phyloP scores from a whole-genome alignment of 495 filamentous ascomycete species.

The Amphirosellinia nigrospora region DNA sequence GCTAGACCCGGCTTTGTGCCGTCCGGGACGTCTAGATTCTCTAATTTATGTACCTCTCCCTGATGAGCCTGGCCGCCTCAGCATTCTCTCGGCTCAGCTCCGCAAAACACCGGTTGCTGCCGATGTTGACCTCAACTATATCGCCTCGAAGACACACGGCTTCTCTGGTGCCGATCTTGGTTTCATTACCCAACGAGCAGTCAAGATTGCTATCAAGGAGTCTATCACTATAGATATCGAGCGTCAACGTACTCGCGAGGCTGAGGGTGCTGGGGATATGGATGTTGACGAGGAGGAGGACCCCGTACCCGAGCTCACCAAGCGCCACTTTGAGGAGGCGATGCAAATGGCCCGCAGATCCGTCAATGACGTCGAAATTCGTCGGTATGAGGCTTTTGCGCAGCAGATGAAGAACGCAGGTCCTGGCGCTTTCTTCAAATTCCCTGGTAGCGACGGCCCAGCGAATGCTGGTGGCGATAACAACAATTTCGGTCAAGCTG shows the following conservation, averaged over 20 bases:
- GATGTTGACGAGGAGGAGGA: constrained; percentile 88
- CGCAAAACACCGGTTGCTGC: constrained; percentile 93
- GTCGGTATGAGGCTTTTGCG: constrained; percentile 96
- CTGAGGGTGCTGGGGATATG: constrained; percentile 78
- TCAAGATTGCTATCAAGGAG: constrained; percentile 99
- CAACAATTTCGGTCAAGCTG: constrained; percentile 73
- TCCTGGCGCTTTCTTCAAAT: constrained; percentile 95
- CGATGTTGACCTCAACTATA: constrained; percentile 88
- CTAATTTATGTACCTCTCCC: constrained; percentile 97
- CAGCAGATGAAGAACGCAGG: constrained; percentile 98
- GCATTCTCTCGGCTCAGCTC: constrained; percentile 94
- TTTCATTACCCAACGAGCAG: constrained; percentile 97
- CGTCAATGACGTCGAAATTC: constrained; percentile 94
- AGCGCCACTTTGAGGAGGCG: constrained; percentile 97
- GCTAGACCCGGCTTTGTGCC: constrained; percentile 95
- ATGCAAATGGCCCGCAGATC: constrained; percentile 93
- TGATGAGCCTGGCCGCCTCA: constrained; percentile 82
- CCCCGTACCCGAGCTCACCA: constrained; percentile 94
- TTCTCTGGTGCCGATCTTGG: constrained; percentile 99
- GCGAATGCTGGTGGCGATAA: constrained; percentile 54
- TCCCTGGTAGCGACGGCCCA: constrained; percentile 67
- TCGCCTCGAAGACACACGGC: constrained; percentile 95
- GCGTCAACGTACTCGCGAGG: constrained; percentile 84
- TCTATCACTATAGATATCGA: constrained; percentile 90
- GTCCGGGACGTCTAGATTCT: constrained; percentile 97